These are phyloP conservation scores for Lasiosphaeriaceae sp. DNA, from an alignment of 495 filamentous ascomycete genomes.

Conservation along the genomic window DNA sequence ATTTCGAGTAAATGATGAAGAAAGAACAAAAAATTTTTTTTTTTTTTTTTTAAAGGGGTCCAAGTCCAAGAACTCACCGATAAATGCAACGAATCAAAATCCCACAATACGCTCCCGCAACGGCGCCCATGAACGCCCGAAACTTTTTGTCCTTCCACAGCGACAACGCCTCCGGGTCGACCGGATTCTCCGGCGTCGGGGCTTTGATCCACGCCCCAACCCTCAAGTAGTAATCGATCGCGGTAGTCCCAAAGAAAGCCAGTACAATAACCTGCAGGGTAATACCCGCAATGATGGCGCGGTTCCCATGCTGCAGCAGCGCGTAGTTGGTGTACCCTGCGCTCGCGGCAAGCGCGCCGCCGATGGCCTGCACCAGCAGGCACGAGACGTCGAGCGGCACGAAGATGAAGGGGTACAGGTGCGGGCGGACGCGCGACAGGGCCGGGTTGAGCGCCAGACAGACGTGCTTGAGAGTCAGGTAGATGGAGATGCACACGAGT, in stretches of 20 bases:
- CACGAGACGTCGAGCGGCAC: slow-evolving; percentile 63
- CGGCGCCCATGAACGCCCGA: slow-evolving; percentile 46
- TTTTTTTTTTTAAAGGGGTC: neutral
- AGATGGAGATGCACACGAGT: slow-evolving; percentile 61
- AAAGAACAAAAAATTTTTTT: too few species aligned
- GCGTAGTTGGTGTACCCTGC: slow-evolving; percentile 36
- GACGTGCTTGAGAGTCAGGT: slow-evolving; percentile 65
- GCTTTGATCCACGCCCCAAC: slow-evolving; percentile 10
- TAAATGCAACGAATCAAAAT: slow-evolving; percentile 67
- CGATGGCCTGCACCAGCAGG: slow-evolving; percentile 59
- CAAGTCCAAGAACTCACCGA: slow-evolving; percentile 38
- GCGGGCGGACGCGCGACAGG: slow-evolving; percentile 53
- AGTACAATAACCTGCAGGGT: slow-evolving; percentile 65
- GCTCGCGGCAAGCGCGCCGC: slow-evolving; percentile 57
- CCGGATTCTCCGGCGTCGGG: slow-evolving; percentile 9
- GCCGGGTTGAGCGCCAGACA: slow-evolving; percentile 51
- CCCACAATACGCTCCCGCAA: slow-evolving; percentile 54
- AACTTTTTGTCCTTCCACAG: slow-evolving; percentile 43
- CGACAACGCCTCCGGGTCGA: slow-evolving; percentile 18
- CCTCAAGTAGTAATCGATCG: slow-evolving; percentile 45
- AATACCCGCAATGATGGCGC: slow-evolving; percentile 70
- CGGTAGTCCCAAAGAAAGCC: slow-evolving; percentile 50
- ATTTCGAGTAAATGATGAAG: too few species aligned
- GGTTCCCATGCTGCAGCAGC: slow-evolving; percentile 47
- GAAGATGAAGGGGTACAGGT: slow-evolving; percentile 60